phyloP scores from a whole-genome alignment of 495 filamentous ascomycete species.

The Penicillium desertorum region DNA sequence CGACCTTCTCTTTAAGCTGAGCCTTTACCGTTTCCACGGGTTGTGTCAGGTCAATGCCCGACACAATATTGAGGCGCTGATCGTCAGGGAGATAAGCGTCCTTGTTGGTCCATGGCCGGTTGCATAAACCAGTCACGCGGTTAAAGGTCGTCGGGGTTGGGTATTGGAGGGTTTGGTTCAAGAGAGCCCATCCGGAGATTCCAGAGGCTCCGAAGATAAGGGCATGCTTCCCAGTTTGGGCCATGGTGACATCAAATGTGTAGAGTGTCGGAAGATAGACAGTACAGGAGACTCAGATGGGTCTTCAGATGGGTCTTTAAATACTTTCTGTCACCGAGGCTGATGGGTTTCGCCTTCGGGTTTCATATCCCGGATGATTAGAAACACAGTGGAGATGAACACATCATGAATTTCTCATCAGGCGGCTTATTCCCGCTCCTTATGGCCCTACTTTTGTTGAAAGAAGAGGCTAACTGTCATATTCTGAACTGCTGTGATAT shows the following conservation, averaged over 20 bases:
- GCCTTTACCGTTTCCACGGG: conserved; percentile 20
- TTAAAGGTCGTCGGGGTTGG: conserved; percentile 26
- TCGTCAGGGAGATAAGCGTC: background rate
- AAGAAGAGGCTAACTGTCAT: no score
- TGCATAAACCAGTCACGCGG: conserved; percentile 31
- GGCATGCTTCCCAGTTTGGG: conserved; percentile 11
- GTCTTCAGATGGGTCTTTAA: no score
- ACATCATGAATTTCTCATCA: no score
- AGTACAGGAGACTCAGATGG: no score
- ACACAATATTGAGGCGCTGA: conserved; percentile 10
- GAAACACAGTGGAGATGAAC: no score
- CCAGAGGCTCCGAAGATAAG: conserved; percentile 39
- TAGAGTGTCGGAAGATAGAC: no score
- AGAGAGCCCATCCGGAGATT: conserved; percentile 33
- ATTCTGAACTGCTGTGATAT: no score
- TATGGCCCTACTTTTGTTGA: no score
- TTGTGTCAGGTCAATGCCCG: conserved; percentile 24
- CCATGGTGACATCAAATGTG: background rate
- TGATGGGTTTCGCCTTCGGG: no score
- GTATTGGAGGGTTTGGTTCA: conserved; percentile 23
- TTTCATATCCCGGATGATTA: no score
- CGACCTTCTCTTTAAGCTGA: conserved; percentile 16
- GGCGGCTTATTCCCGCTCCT: no score
- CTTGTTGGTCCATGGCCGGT: conserved; percentile 16
- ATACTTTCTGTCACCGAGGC: no score